Evolutionary conservation across 768 basidiomycete species (phyloP).

Genomic region (Russula sp.): DNA sequence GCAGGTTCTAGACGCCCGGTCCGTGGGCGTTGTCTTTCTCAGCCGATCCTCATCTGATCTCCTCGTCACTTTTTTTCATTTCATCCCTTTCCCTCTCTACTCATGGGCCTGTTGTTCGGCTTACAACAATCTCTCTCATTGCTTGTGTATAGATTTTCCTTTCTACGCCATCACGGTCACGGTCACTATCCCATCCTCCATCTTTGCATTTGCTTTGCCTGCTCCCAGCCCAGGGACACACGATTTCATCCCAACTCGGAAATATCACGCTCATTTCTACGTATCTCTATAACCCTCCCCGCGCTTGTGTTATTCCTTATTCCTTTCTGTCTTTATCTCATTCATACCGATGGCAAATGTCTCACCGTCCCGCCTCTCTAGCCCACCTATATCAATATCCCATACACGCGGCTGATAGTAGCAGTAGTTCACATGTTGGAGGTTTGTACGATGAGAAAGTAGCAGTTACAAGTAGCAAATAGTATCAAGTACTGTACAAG

Average conservation of each 20-base stretch:
- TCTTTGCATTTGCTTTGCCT: background rate
- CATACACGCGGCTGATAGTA: background rate
- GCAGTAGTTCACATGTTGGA: background rate
- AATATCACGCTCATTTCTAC: background rate
- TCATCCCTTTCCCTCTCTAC: slow-evolving; percentile 8
- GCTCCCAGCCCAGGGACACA: background rate
- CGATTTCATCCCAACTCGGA: slow-evolving; percentile 2
- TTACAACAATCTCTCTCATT: slow-evolving; percentile 14
- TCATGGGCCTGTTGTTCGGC: slow-evolving; percentile 12
- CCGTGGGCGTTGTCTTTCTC: background rate
- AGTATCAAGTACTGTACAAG: slow-evolving; percentile 15
- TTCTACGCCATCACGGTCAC: slow-evolving; percentile 15
- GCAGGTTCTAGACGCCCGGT: slow-evolving; percentile 33
- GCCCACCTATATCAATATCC: slow-evolving; percentile 1
- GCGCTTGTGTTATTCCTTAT: slow-evolving; percentile 19
- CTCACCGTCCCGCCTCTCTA: background rate
- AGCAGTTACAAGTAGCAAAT: slow-evolving; percentile 22
- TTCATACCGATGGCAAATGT: background rate
- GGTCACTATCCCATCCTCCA: slow-evolving; percentile 8
- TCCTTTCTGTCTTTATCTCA: background rate
- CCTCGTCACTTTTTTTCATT: background rate
- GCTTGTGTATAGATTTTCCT: slow-evolving; percentile 19
- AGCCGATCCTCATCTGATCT: background rate
- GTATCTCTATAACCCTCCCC: background rate
- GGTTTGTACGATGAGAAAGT: slow-evolving; percentile 12